Evolutionary conservation across 1,139 yeast genomes (phyloP).

Genomic region (Nakaseomyces nivariensis): DNA sequence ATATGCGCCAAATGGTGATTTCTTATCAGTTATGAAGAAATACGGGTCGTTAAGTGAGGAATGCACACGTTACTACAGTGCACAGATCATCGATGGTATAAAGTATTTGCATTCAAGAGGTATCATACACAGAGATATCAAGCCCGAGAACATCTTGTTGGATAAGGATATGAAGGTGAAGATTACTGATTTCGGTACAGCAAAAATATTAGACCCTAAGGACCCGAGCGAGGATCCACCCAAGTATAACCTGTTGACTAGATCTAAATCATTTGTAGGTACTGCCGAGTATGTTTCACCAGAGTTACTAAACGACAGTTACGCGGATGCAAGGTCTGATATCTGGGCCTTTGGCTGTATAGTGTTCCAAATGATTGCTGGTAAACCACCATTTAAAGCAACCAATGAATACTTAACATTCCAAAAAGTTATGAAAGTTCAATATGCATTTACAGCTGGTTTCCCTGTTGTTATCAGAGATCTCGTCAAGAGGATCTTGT

Average conservation of each 20-base stretch:
- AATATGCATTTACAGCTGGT: conserved; percentile 73
- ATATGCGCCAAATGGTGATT: conserved; percentile 73
- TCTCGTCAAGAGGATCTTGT: conserved; percentile 58
- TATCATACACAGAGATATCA: conserved; percentile 85
- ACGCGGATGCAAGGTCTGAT: conserved; percentile 81
- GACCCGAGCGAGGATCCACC: conserved; percentile 34
- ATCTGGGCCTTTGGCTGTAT: conserved; percentile 97
- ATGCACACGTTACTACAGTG: conserved; percentile 45
- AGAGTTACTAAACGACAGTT: conserved; percentile 73
- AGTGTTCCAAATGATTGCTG: conserved; percentile 84
- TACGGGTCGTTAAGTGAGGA: conserved; percentile 48
- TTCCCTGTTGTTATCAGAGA: conserved; percentile 64
- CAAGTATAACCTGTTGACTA: conserved; percentile 44
- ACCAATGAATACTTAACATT: conserved; percentile 90
- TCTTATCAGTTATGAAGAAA: conserved; percentile 50
- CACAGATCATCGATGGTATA: conserved; percentile 82
- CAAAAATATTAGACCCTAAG: conserved; percentile 53
- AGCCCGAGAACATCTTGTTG: conserved; percentile 85
- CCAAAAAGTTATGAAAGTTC: conserved; percentile 79
- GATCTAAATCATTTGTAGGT: conserved; percentile 79
- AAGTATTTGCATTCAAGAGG: conserved; percentile 75
- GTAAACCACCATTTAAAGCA: conserved; percentile 93
- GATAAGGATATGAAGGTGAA: conserved; percentile 74
- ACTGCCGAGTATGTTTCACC: conserved; percentile 80
- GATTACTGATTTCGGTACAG: conserved; percentile 98